Base-by-base conservation (phyloP, 1,139 yeast genomes). In the Pichia sp. region DNA sequence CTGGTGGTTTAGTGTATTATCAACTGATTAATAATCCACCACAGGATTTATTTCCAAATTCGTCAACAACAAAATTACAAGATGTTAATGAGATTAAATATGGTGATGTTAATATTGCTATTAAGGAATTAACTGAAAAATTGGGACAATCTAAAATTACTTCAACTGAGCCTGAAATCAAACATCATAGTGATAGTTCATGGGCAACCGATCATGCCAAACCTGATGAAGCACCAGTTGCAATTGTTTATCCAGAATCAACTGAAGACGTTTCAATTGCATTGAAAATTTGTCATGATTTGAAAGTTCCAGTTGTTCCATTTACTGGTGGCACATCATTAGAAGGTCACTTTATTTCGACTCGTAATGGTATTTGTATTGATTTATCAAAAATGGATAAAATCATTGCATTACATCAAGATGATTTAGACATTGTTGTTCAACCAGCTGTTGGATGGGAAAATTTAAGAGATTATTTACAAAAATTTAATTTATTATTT, bases 301-400 rank as follows among this genome's bases (percentile, higher is more conserved):
- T 78, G 59, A 67, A 67, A 45, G 76, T 86, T 28, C 94, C 95
- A 2, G 81, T 83, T 49, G 85, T 88, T 34, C 95, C 96, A 9
- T 86, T 76, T 61, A 75, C 88, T 1, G 97, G 97, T 7, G 86
- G 94, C 56, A 86, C 96, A 0, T 85, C 95, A 0, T 68, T 88
- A 43, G 97, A 88, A 65, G 97, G 96, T 33, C 95, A 88, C 57
- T 85, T 82, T 61, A 78, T 85, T 64, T 88, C 90, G 33, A 85
- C 95, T 0, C 72, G 94, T 48, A 81, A 83, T 52, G 74, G 86
- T 40, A 67, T 83, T 58, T 69, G 75, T 56, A 56, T 86, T 48
- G 86, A 78, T 66, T 62, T 81, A 58, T 61, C 83, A 29, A 70
- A 68, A 49, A 83, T 85, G 90, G 73, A 78, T 59, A 58, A 74